Conservation (phyloP, 345 rosid genomes). For the Bretschneidera sinensis region DNA sequence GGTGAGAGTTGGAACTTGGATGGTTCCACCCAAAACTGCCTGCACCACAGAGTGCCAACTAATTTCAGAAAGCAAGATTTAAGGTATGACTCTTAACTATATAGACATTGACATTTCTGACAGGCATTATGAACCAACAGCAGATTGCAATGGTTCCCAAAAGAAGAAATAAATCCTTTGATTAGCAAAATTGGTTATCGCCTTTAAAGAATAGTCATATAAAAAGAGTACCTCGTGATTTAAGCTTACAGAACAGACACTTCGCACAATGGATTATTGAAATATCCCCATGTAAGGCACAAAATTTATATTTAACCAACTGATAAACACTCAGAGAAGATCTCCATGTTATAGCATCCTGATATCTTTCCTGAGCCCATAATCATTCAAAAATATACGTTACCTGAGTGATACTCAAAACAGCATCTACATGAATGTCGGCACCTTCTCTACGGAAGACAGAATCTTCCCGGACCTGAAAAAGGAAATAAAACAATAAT, state of each 20-base stretch:
- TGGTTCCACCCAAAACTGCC: slow-evolving; percentile 98
- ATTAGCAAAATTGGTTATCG: not conserved
- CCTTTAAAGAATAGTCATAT: too few relatives aligned
- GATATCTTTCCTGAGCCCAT: not conserved
- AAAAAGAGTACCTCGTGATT: not conserved
- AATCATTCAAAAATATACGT: not conserved
- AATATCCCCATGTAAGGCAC: not conserved
- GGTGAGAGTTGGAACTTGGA: slow-evolving; percentile 93
- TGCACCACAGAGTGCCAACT: slow-evolving; percentile 28
- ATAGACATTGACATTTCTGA: not conserved
- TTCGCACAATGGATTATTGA: not conserved
- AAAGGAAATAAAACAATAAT: too few relatives aligned
- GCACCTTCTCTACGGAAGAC: slow-evolving; percentile 95
- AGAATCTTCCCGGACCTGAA: slow-evolving; percentile 88
- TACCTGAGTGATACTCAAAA: slow-evolving; percentile 82
- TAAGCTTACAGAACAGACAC: not conserved
- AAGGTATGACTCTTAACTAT: not conserved
- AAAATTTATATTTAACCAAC: too few relatives aligned
- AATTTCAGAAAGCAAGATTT: not conserved
- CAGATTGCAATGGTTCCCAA: not conserved
- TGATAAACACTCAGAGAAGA: too few relatives aligned
- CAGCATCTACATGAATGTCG: slow-evolving; percentile 80
- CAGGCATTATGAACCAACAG: not conserved
- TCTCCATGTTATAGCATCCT: too few relatives aligned
- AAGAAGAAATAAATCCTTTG: too few relatives aligned